phyloP scores from a whole-genome alignment of 2,329 filamentous ascomycete genomes.

The Paecilomyces fulvus region DNA sequence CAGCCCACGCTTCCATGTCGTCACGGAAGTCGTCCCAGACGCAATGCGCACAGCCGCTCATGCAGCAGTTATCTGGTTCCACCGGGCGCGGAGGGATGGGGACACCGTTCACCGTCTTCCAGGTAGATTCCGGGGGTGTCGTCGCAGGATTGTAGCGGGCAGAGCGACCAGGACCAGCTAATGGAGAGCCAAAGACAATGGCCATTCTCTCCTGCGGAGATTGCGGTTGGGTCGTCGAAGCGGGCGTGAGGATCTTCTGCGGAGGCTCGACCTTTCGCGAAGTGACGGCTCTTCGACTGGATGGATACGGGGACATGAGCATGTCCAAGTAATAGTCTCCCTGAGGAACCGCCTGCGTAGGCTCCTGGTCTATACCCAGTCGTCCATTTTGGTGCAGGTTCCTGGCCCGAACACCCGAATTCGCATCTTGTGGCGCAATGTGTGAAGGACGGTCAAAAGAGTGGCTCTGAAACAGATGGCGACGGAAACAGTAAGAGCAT shows the following conservation, averaged over 20 bases:
- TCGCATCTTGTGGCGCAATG: not conserved
- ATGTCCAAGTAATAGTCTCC: constrained; percentile 39
- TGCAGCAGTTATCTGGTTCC: constrained; percentile 97
- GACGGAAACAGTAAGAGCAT: not conserved
- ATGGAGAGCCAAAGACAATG: constrained; percentile 73
- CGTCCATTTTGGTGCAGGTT: not conserved
- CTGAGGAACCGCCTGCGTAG: constrained; percentile 31
- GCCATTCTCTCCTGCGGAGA: constrained; percentile 44
- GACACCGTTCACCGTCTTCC: constrained; percentile 62
- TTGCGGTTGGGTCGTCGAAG: constrained; percentile 13
- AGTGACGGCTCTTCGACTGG: constrained; percentile 11
- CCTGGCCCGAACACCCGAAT: not conserved
- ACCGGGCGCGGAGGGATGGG: constrained; percentile 72
- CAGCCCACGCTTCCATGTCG: constrained; percentile 83
- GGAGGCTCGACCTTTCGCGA: constrained; percentile 9
- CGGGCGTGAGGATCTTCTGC: constrained; percentile 11
- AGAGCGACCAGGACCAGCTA: constrained; percentile 62
- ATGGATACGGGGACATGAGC: constrained; percentile 23
- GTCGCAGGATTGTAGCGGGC: constrained; percentile 48
- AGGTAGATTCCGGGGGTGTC: constrained; percentile 50
- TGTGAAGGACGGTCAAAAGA: not conserved
- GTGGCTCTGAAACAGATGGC: not conserved
- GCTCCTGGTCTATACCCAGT: not conserved
- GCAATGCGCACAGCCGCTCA: constrained; percentile 97
- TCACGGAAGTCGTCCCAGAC: constrained; percentile 91